Percentiles rank a stretch among this genome's conserved stretches.
These are phyloP conservation scores for Mortierella hygrophila DNA, from an alignment of 192 early-diverging fungal genomes.

Conservation along the genomic window DNA sequence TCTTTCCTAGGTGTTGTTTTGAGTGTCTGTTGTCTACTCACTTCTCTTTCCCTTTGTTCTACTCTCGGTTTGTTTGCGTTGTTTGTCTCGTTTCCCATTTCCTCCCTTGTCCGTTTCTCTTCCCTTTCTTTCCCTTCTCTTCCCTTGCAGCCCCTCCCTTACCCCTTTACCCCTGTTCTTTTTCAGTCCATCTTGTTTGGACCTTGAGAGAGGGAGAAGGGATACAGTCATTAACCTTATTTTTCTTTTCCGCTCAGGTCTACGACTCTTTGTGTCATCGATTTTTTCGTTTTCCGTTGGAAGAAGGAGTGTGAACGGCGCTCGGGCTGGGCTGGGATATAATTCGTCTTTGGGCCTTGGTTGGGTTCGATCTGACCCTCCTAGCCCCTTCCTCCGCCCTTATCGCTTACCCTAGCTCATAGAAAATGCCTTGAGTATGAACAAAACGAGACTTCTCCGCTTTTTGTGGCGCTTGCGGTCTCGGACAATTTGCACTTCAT, in stretches of 20 bases:
- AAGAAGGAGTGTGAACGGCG: background rate
- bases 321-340: background rate
- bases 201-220: background rate
- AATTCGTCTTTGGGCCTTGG: background rate
- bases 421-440: background rate
- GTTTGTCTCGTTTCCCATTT: no score
- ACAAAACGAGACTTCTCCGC: background rate
- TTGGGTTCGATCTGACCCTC: background rate
- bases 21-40: no score
- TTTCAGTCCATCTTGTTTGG: background rate
- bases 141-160: background rate
- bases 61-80: no score
- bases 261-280: slow-evolving; percentile 10
- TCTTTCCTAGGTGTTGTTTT: no score
- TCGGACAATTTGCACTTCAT: no score
- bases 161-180: background rate
- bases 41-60: background rate
- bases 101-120: background rate
- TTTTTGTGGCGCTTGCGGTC: background rate
- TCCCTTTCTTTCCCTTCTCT: background rate
- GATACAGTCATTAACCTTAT: slow-evolving; percentile 1
- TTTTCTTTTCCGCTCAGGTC: slow-evolving; percentile 2
- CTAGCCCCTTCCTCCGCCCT: background rate
- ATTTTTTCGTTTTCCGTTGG: background rate
- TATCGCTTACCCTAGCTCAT: background rate